Evolutionary conservation across 2,329 filamentous ascomycete genomes (phyloP), one percentile per base, ranked within the genome.

Genomic region (Fusarium pseudograminearum): DNA sequence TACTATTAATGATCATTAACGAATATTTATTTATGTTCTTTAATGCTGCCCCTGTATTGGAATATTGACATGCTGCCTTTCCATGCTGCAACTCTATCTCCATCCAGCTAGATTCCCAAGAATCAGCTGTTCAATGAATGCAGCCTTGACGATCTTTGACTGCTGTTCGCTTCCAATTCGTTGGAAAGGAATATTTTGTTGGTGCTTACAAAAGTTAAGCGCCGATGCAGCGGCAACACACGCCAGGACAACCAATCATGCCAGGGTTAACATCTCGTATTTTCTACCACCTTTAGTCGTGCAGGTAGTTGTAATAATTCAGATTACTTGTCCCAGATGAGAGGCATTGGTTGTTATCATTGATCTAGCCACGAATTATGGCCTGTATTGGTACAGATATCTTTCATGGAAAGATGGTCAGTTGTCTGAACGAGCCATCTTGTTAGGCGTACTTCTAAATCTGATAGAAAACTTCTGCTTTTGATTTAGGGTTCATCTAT

Each of bases 171-270:
- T 52, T 44, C 34, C 36, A 51, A 59, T 60, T 68, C 46, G 57
- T 31, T 52, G 52, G 38, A 26, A 12, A 31, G 34, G 4, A 18
- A 31, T 16, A 54, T 22, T 24, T 38, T 10, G 68, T 67, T 67
- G 61, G 67, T 47, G 36, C 12, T 55, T 38, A 20, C 33, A 16
- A 52, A 60, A 71, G 63, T 30, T 68, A 71, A 69, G 67, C 67
- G 67, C 67, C 67, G 28, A 42, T 56, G 18, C 51, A 58, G 67
- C 67, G 63, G 67, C 36, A 70, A 71, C 46, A 45, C 5, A 68
- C 46, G 58, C 44, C 34, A 57, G 38, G 38, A 36, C 40, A 52
- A n/a, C 67, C 55, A 71, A 70, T 69, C 63, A 68, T 12, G 1
- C n/a, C 22, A 4, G 18, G 4, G 14, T 30, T 30, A 10, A 10